These are phyloP conservation scores for Detonula confervacea DNA, from an alignment of 352 stramenopile species.

Conservation along the genomic window DNA sequence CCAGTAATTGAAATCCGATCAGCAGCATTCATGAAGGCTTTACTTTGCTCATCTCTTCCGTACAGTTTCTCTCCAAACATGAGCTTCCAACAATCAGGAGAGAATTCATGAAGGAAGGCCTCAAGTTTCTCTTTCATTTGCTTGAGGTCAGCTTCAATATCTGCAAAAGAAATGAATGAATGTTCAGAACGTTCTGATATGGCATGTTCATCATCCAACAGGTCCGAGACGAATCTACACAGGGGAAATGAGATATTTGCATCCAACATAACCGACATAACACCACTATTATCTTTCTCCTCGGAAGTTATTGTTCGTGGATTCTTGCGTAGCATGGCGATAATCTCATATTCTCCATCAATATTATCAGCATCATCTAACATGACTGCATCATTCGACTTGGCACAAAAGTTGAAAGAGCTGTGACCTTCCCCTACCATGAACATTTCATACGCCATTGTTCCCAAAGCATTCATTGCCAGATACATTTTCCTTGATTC, in stretches of 20 bases:
- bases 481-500: constrained; percentile 19
- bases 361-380: not conserved
- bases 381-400: not conserved
- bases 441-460: constrained; percentile 28
- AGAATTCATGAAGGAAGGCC: constrained; percentile 35
- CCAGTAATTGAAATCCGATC: not conserved
- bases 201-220: constrained; percentile 24
- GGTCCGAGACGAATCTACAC: constrained; percentile 38
- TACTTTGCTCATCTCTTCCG: constrained; percentile 26
- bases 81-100: constrained; percentile 27
- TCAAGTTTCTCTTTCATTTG: constrained; percentile 49
- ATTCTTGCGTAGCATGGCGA: constrained; percentile 8
- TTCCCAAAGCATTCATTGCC: constrained; percentile 33
- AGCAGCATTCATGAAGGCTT: constrained; percentile 36
- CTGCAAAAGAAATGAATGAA: constrained; percentile 39
- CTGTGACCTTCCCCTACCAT: constrained; percentile 2
- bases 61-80: constrained; percentile 46
- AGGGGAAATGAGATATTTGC: constrained; percentile 31
- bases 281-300: constrained; percentile 13
- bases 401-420: not conserved
- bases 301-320: constrained; percentile 5
- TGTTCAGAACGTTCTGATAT: constrained; percentile 25
- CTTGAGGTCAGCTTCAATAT: constrained; percentile 40
- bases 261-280: constrained; percentile 30
- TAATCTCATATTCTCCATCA: constrained; percentile 12